Conservation (phyloP, 352 stramenopile species). For the Phytophthora lateralis region DNA sequence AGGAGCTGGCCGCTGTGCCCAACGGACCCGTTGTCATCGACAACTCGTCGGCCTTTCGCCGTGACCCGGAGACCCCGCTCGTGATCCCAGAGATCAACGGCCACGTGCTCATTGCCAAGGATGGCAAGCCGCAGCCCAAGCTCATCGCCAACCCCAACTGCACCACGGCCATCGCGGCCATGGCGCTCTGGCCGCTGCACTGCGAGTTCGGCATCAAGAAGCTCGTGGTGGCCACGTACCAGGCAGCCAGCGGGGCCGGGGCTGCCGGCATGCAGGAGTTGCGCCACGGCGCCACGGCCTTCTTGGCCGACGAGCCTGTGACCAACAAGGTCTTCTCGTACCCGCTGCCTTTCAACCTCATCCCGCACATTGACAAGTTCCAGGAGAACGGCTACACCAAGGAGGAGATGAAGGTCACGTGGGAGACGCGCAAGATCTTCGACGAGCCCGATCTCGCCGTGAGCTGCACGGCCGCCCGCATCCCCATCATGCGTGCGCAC, state of each 20-base stretch:
- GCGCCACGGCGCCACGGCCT: slow-evolving; percentile 82
- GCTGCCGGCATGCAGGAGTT: slow-evolving; percentile 96
- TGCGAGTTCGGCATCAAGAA: slow-evolving; percentile 96
- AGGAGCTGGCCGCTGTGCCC: slow-evolving; percentile 83
- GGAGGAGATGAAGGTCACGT: slow-evolving; percentile 99
- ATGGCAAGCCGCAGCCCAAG: slow-evolving; percentile 59
- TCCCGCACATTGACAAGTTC: slow-evolving; percentile 99
- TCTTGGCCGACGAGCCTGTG: slow-evolving; percentile 73
- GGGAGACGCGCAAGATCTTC: slow-evolving; percentile 99
- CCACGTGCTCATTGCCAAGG: slow-evolving; percentile 74
- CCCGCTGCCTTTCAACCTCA: slow-evolving; percentile 98
- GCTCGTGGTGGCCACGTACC: slow-evolving; percentile 96
- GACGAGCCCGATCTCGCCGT: slow-evolving; percentile 79
- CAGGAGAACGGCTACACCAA: slow-evolving; percentile 99
- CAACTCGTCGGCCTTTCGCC: slow-evolving; percentile 98
- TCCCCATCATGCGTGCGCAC: slow-evolving; percentile 97
- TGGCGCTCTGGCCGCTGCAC: slow-evolving; percentile 97
- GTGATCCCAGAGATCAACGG: slow-evolving; percentile 97
- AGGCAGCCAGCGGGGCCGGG: slow-evolving; percentile 92
- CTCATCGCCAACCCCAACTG: slow-evolving; percentile 99
- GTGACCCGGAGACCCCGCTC: slow-evolving; percentile 90
- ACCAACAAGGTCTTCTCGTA: slow-evolving; percentile 96
- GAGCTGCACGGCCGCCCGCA: slow-evolving; percentile 95
- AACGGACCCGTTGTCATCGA: slow-evolving; percentile 96
- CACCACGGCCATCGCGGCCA: slow-evolving; percentile 97